Percentiles rank a stretch among this genome's conserved stretches.
Conservation (phyloP, 257 asterid genomes). For the Schizonepeta tenuifolia region DNA sequence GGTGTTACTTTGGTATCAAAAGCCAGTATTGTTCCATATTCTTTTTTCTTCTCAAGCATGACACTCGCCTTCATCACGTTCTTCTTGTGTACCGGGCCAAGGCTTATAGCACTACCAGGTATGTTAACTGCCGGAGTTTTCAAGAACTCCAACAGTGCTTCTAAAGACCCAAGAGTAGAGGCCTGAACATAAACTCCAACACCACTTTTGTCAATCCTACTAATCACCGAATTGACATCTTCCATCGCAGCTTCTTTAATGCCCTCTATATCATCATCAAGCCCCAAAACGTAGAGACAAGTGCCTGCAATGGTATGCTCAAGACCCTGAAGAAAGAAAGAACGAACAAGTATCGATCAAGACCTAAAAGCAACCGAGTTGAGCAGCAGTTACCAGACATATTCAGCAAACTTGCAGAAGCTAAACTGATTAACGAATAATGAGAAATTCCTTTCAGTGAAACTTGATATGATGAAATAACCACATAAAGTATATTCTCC, state of each 20-base stretch:
- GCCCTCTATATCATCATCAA: slow-evolving; percentile 81
- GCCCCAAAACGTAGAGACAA: slow-evolving; percentile 84
- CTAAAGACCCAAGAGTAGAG: slow-evolving; percentile 96
- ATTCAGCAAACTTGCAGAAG: background rate
- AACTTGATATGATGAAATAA: background rate
- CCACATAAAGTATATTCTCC: background rate
- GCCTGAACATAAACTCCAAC: slow-evolving; percentile 98
- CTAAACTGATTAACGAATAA: background rate
- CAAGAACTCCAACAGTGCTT: slow-evolving; percentile 91
- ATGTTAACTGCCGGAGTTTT: slow-evolving; percentile 87
- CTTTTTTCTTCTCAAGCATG: slow-evolving; percentile 98
- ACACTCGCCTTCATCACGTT: slow-evolving; percentile 98
- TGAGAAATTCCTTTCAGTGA: background rate
- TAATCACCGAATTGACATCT: slow-evolving; percentile 90
- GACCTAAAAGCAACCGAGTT: slow-evolving; percentile 20
- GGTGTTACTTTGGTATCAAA: slow-evolving; percentile 90
- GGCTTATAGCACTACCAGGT: slow-evolving; percentile 96
- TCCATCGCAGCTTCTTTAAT: slow-evolving; percentile 88
- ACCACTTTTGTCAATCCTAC: slow-evolving; percentile 85
- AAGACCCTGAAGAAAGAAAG: slow-evolving; percentile 63
- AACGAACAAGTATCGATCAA: slow-evolving; percentile 9
- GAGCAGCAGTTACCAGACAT: slow-evolving; percentile 3
- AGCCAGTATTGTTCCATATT: slow-evolving; percentile 87
- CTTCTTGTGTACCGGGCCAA: slow-evolving; percentile 92
- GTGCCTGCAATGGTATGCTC: slow-evolving; percentile 99